phyloP scores from a whole-genome alignment of 768 basidiomycete genomes.

The Lyophyllum atratum region DNA sequence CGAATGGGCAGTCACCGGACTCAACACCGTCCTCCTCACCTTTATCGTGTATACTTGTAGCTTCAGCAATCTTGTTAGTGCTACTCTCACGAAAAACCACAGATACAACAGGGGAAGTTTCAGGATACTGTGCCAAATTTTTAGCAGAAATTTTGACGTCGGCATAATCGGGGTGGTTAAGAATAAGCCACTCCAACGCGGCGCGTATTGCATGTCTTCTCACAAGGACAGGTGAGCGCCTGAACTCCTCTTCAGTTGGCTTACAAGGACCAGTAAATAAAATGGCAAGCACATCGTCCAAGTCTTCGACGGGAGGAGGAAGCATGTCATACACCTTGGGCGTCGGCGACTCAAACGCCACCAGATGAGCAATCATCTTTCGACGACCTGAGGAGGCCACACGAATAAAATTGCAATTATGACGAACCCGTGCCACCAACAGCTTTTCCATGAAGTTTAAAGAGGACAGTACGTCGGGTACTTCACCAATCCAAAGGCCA shows the following conservation, averaged over 20 bases:
- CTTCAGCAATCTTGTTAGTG: neutral
- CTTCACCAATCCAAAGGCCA: conserved; percentile 35
- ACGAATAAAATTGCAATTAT: conserved; percentile 29
- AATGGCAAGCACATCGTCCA: conserved; percentile 17
- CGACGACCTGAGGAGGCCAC: conserved; percentile 23
- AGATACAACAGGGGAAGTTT: conserved; percentile 20
- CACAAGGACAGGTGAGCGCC: conserved; percentile 31
- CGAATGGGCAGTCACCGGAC: conserved; percentile 34
- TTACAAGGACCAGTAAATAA: conserved; percentile 28
- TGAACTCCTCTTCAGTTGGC: conserved; percentile 28
- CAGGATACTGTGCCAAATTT: conserved; percentile 26
- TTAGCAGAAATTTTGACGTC: conserved; percentile 29
- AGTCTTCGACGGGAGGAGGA: conserved; percentile 19
- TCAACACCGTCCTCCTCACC: conserved; percentile 22
- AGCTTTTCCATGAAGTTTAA: conserved; percentile 29
- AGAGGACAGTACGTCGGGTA: conserved; percentile 24
- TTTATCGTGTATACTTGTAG: conserved; percentile 1
- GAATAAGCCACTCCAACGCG: conserved; percentile 34
- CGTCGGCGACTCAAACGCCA: conserved; percentile 28
- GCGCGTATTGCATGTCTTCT: conserved; percentile 18
- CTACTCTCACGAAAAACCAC: conserved; percentile 20
- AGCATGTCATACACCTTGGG: conserved; percentile 25
- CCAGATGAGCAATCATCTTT: conserved; percentile 31
- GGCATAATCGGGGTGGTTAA: conserved; percentile 33
- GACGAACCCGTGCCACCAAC: conserved; percentile 24